phyloP scores from a whole-genome alignment of 1,284 basidiomycete species.

The Trametes sp. region DNA sequence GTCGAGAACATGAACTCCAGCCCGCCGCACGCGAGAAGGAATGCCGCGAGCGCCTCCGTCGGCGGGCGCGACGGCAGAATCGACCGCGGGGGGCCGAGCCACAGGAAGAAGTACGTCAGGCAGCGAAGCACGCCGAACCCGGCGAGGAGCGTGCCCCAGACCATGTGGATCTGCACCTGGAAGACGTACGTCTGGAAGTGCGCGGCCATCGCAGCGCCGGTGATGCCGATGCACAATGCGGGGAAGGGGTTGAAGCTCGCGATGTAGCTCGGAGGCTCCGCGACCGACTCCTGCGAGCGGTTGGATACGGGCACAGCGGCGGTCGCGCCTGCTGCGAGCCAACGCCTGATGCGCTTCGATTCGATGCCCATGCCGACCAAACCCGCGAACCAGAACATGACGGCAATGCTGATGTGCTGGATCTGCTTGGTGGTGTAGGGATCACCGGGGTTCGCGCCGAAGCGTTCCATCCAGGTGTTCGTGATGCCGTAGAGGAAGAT shows the following conservation, averaged over 20 bases:
- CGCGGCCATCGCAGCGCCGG: slow-evolving; percentile 95
- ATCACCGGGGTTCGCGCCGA: slow-evolving; percentile 82
- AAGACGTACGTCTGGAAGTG: slow-evolving; percentile 92
- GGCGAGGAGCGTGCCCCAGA: slow-evolving; percentile 95
- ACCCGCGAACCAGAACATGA: slow-evolving; percentile 97
- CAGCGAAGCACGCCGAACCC: slow-evolving; percentile 81
- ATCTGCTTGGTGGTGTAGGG: slow-evolving; percentile 94
- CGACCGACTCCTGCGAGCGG: slow-evolving; percentile 51
- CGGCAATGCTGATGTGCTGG: slow-evolving; percentile 95
- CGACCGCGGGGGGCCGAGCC: slow-evolving; percentile 80
- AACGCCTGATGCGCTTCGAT: slow-evolving; percentile 73
- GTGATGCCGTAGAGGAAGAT: slow-evolving; percentile 92
- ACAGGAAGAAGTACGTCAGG: slow-evolving; percentile 94
- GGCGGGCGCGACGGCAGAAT: slow-evolving; percentile 92
- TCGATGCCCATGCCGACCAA: slow-evolving; percentile 92
- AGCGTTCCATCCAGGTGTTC: slow-evolving; percentile 98
- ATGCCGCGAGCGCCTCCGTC: slow-evolving; percentile 89
- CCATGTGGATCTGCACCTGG: slow-evolving; percentile 87
- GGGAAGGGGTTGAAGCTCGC: slow-evolving; percentile 95
- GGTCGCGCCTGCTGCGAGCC: slow-evolving; percentile 68
- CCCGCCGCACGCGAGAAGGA: slow-evolving; percentile 90
- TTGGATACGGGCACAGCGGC: slow-evolving; percentile 49
- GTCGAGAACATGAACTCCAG: slow-evolving; percentile 92
- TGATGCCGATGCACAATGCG: slow-evolving; percentile 91
- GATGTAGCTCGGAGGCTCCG: slow-evolving; percentile 76